Percentiles rank a stretch among this genome's conserved stretches.
These are phyloP conservation scores for Trametopsis cervina DNA, from an alignment of 768 basidiomycete genomes.

Conservation along the genomic window DNA sequence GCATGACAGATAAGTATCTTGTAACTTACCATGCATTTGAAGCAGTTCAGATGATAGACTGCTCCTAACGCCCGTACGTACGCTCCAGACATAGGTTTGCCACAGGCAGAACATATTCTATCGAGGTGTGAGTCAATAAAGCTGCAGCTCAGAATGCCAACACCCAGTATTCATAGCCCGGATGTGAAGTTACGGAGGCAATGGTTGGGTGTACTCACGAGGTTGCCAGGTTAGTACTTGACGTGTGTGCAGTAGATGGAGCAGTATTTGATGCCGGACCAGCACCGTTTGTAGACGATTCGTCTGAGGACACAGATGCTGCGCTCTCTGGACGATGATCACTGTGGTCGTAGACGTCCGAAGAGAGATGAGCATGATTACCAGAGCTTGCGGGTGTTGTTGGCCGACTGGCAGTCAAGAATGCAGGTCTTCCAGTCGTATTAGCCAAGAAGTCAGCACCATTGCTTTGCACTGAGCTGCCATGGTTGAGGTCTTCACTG, in stretches of 20 bases:
- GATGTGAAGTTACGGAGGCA: conserved; percentile 9
- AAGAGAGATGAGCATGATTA: conserved; percentile 42
- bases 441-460: conserved; percentile 21
- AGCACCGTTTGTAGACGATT: conserved; percentile 42
- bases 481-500: conserved; percentile 70
- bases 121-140: conserved; percentile 1
- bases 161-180: too few species aligned
- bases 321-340: conserved; percentile 36
- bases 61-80: conserved; percentile 93
- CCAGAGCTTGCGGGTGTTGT: conserved; percentile 47
- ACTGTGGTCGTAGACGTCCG: conserved; percentile 39
- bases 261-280: conserved; percentile 23
- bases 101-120: conserved; percentile 73
- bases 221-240: conserved; percentile 43
- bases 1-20: conserved; percentile 6
- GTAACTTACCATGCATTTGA: conserved; percentile 84
- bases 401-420: conserved; percentile 51
- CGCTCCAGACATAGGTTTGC: conserved; percentile 83
- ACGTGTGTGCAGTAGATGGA: conserved; percentile 50
- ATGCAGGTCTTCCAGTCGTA: conserved; percentile 27
- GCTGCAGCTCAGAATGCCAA: too few species aligned
- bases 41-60: conserved; percentile 96
- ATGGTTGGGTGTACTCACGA: conserved; percentile 40
- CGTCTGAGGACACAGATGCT: conserved; percentile 49
- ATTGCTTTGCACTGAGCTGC: conserved; percentile 19